Conservation (phyloP, 208 protist species). For the Polymyxa betae region DNA sequence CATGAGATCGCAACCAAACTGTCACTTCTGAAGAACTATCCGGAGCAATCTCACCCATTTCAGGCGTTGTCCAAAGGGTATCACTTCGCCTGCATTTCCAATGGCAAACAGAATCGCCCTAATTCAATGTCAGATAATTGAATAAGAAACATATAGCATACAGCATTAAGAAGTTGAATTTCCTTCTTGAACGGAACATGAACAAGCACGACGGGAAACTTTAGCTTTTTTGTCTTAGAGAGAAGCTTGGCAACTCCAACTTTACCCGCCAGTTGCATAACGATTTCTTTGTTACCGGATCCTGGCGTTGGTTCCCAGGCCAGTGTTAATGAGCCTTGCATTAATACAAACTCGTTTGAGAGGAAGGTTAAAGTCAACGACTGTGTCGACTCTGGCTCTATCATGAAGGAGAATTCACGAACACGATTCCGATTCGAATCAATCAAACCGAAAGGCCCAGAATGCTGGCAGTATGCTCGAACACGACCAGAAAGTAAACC, state of each 20-base stretch:
- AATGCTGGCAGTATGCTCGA: background rate
- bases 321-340: background rate
- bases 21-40: background rate
- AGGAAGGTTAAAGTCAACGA: background rate
- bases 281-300: background rate
- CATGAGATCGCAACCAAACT: background rate
- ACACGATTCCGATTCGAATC: background rate
- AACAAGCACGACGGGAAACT: slow-evolving; percentile 25
- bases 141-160: background rate
- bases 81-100: slow-evolving; percentile 6
- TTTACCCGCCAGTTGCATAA: background rate
- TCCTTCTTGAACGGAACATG: background rate
- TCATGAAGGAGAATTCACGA: background rate
- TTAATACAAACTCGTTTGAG: slow-evolving; percentile 11
- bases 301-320: background rate
- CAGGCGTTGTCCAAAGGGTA: background rate
- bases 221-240: slow-evolving; percentile 33
- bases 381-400: background rate
- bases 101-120: slow-evolving; percentile 17
- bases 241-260: slow-evolving; percentile 34
- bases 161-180: background rate
- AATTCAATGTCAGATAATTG: background rate
- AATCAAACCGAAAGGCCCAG: slow-evolving; percentile 37
- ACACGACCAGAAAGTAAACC: background rate
- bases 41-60: background rate